Evolutionary conservation across 2,329 filamentous ascomycete genomes (phyloP), one percentile per base, ranked within the genome.

Genomic region (Fusarium sp.): DNA sequence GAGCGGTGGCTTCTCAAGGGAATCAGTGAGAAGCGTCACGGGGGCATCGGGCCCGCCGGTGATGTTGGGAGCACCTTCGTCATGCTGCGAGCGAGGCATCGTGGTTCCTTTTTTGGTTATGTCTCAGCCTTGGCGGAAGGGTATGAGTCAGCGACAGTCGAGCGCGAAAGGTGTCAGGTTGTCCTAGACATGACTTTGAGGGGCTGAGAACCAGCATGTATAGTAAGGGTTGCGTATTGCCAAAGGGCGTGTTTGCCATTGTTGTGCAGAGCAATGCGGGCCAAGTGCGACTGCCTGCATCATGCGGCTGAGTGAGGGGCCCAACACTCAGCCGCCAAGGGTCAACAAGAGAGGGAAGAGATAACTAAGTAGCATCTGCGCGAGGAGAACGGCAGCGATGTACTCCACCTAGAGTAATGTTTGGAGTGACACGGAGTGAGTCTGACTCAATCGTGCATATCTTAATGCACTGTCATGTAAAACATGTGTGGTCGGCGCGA

Each of bases 1-100:
- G 64, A 97, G 88, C 75, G 92, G 91, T 7, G 95, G 94, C 80
- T 94, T 95, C 85, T 97, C 94, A 64, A 98, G 86, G 56, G 88
- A 84, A 79, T 97, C 93, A 37, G 94, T 91, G 75, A 58, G 27
- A 97, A 94, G 74, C 75, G 81, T 71, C 76, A 83, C 82, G 75
- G 81, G 74, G 63, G 79, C 64, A 78, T 70, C 62, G 6, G 24
- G 6, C 4, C 74, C 81, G 69, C 74, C 76, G 65, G 74, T 74
- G 65, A 69, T 78, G 64, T 67, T 66, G 48, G 76, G 59, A 37
- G 64, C 61, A 68, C 74, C 77, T 58, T 75, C 73, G 45, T 69
- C 73, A 69, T 77, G 74, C 54, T 80, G 77, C 45, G 80, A 75
- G 61, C 81, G 75, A 65, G 80, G 75, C 82, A 83, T 83, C 67